Evolutionary conservation across 768 basidiomycete species (phyloP).

Genomic region (Boletus bicolor): DNA sequence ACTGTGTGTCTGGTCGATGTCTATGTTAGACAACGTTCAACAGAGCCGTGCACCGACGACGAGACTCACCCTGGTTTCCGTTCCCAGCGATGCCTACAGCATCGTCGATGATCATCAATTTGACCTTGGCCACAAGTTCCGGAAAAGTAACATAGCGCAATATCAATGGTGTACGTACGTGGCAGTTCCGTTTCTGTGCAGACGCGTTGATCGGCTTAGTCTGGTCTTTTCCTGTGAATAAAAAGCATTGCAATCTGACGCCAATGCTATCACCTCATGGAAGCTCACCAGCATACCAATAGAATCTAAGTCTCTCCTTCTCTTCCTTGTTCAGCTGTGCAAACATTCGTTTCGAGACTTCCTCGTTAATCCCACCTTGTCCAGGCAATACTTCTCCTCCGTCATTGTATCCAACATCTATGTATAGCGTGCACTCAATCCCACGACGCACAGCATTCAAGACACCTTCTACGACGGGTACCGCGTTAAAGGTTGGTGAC

Average conservation of each 20-base stretch:
- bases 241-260: background rate
- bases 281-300: conserved; percentile 48
- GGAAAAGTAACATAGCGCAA: background rate
- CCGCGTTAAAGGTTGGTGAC: conserved; percentile 69
- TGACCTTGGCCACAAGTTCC: conserved; percentile 37
- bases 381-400: conserved; percentile 61
- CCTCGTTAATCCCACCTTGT: conserved; percentile 72
- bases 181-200: conserved; percentile 67
- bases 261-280: background rate
- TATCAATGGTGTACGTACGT: conserved; percentile 35
- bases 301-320: conserved; percentile 46
- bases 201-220: conserved; percentile 62
- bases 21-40: conserved; percentile 1
- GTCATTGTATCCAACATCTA: conserved; percentile 57
- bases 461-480: conserved; percentile 55
- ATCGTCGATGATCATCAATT: conserved; percentile 66
- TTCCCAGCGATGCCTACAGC: conserved; percentile 64
- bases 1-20: conserved; percentile 48
- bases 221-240: conserved; percentile 52
- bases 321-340: conserved; percentile 43
- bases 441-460: conserved; percentile 60
- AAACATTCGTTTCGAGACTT: conserved; percentile 61
- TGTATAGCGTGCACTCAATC: conserved; percentile 56
- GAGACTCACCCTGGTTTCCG: conserved; percentile 56
- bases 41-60: background rate